A percentile compares a stretch with the other conserved stretches of the same genome.
Evolutionary conservation across 805 yeast species (phyloP).

Genomic region (Spathaspora sp.): DNA sequence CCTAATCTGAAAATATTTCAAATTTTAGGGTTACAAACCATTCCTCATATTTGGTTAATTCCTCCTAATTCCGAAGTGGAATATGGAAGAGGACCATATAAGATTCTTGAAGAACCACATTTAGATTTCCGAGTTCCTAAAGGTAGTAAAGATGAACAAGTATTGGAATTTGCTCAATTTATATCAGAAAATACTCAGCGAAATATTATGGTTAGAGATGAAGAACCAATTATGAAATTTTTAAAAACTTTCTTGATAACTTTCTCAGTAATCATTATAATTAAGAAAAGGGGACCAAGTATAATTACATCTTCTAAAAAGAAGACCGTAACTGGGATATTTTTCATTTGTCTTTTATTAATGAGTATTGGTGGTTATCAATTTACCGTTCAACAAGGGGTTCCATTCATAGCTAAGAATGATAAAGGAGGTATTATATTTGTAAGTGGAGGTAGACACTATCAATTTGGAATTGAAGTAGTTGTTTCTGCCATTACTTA

Average conservation of each 20-base stretch:
- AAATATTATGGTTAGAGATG: slow-evolving; percentile 39
- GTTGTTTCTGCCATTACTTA: slow-evolving; percentile 51
- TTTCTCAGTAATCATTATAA: slow-evolving; percentile 38
- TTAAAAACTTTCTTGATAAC: slow-evolving; percentile 43
- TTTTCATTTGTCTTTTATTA: slow-evolving; percentile 30
- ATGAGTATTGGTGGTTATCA: slow-evolving; percentile 57
- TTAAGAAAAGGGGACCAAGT: slow-evolving; percentile 46
- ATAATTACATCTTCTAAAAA: slow-evolving; percentile 17
- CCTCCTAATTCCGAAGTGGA: slow-evolving; percentile 42
- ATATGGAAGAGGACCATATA: slow-evolving; percentile 9
- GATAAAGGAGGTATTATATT: slow-evolving; percentile 49
- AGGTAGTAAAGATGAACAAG: slow-evolving; percentile 31
- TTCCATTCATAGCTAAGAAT: slow-evolving; percentile 58
- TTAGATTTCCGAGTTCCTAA: slow-evolving; percentile 34
- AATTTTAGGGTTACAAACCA: slow-evolving; percentile 40
- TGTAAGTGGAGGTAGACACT: slow-evolving; percentile 61
- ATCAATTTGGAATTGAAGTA: slow-evolving; percentile 72
- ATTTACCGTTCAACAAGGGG: slow-evolving; percentile 56
- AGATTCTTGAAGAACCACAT: slow-evolving; percentile 25
- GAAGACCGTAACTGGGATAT: slow-evolving; percentile 12
- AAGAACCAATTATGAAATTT: slow-evolving; percentile 40
- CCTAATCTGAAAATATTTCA: slow-evolving; percentile 40
- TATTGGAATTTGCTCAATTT: slow-evolving; percentile 51
- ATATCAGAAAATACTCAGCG: slow-evolving; percentile 44
- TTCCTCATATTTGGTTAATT: slow-evolving; percentile 67